These are phyloP conservation scores for Fraxinus nigra DNA, from an alignment of 305 asterid genomes.

Conservation along the genomic window DNA sequence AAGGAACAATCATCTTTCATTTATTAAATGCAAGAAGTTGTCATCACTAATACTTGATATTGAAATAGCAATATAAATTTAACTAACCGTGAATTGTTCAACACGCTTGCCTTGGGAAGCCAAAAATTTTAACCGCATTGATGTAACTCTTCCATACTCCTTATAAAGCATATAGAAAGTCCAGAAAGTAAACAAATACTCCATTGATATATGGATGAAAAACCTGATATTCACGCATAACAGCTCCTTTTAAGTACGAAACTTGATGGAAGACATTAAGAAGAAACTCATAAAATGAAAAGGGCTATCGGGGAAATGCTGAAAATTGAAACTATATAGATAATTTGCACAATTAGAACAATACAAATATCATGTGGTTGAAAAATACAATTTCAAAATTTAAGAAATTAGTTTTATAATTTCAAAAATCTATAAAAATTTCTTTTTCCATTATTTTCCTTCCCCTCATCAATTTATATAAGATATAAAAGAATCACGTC, in stretches of 20 bases:
- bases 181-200: conserved; percentile 46
- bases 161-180: conserved; percentile 81
- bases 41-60: neutral
- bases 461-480: no score
- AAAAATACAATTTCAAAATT: no score
- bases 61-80: conserved; percentile 2
- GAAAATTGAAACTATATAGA: no score
- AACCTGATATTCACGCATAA: neutral
- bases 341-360: neutral
- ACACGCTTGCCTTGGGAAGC: conserved; percentile 73
- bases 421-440: neutral
- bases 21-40: neutral
- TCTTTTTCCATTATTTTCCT: no score
- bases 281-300: neutral
- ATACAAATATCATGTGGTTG: no score
- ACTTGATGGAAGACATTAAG: neutral
- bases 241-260: conserved; percentile 20
- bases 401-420: no score
- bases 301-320: neutral
- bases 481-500: no score
- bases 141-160: conserved; percentile 74
- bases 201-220: no score
- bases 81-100: conserved; percentile 86
- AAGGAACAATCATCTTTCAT: neutral
- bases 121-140: conserved; percentile 68